These are phyloP conservation scores for Trichoderma citrinoviride DNA, from an alignment of 2,329 filamentous ascomycete genomes.

Conservation along the genomic window DNA sequence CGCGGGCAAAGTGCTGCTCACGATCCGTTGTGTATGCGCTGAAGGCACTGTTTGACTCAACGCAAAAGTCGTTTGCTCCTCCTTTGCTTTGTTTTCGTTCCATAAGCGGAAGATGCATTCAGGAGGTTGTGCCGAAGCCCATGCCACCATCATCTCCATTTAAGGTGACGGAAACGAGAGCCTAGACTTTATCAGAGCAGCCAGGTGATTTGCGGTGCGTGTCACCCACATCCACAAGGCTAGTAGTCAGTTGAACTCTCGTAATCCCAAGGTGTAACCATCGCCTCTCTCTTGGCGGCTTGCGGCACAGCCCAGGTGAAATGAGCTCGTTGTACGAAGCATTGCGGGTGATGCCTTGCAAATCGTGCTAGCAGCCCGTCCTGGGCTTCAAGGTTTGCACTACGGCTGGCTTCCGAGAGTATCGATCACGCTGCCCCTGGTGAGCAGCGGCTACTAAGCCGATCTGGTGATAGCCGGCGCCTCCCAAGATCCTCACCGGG, in stretches of 20 bases:
- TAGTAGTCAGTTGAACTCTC: neutral
- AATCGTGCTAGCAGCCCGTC: neutral
- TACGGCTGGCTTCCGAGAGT: slow-evolving; percentile 15
- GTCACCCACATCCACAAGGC: neutral
- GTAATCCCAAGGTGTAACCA: neutral
- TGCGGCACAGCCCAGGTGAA: slow-evolving; percentile 1
- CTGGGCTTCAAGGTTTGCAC: slow-evolving; percentile 1
- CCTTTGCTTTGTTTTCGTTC: neutral
- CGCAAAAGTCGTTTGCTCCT: neutral
- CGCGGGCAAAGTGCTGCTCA: slow-evolving; percentile 9
- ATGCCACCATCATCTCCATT: neutral
- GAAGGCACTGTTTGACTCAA: neutral
- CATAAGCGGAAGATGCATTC: neutral
- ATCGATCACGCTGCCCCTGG: neutral
- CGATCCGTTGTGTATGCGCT: slow-evolving; percentile 11
- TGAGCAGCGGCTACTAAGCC: neutral
- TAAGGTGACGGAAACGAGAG: neutral
- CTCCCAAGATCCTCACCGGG: neutral
- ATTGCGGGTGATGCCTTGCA: neutral
- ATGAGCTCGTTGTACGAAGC: neutral
- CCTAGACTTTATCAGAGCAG: slow-evolving; percentile 8
- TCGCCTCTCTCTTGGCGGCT: neutral
- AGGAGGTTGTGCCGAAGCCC: neutral
- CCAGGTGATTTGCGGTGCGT: neutral
- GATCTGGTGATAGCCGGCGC: slow-evolving; percentile 11